Evolutionary conservation across 2,329 filamentous ascomycete species (phyloP).

Genomic region (Arthrobotrys musiformis): DNA sequence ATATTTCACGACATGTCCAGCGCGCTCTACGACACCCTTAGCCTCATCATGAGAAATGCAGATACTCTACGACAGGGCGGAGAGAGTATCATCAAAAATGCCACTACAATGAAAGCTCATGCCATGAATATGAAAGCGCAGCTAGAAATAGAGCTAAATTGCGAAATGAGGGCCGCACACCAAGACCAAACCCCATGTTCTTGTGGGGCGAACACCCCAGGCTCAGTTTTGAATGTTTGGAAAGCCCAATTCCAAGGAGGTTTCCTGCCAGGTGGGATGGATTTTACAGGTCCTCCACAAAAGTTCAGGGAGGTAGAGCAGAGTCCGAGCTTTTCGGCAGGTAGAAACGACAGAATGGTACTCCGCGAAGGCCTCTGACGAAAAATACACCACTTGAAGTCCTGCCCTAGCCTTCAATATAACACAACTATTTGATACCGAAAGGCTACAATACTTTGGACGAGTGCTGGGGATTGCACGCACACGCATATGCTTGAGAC

Average conservation of each 20-base stretch:
- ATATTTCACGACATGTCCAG: background rate
- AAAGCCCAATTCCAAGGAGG: background rate
- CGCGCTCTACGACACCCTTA: background rate
- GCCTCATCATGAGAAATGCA: background rate
- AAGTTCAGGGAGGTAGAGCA: background rate
- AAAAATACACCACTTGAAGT: background rate
- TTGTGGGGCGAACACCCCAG: conserved; percentile 15
- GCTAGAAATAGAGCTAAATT: background rate
- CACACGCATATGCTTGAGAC: too few relatives aligned
- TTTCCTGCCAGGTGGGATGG: background rate
- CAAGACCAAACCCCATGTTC: background rate
- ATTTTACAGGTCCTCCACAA: background rate
- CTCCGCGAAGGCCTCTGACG: background rate
- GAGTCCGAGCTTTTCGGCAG: background rate
- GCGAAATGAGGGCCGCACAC: background rate
- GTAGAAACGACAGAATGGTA: background rate
- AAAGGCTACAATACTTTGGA: too few relatives aligned
- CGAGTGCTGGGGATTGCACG: too few relatives aligned
- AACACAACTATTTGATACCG: too few relatives aligned
- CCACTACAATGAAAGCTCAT: background rate
- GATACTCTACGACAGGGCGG: background rate
- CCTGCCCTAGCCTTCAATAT: background rate
- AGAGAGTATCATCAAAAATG: conserved; percentile 11
- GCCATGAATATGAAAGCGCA: background rate
- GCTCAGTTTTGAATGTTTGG: conserved; percentile 6